Conservation (phyloP, 176 grass and related monocot genomes). For the Oryza longistaminata region DNA sequence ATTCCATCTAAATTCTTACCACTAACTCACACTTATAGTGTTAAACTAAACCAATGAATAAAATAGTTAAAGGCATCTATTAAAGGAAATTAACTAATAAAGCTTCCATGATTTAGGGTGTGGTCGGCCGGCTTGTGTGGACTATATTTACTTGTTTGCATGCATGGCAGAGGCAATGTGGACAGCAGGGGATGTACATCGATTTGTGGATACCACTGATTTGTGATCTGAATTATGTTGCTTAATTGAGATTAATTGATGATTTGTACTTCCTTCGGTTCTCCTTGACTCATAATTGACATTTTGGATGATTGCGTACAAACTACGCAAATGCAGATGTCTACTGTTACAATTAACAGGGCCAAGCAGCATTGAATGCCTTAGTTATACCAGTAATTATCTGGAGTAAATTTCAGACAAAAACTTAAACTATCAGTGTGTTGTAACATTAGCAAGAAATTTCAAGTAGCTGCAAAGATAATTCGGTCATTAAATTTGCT, state of each 20-base stretch:
- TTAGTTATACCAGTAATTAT: background rate
- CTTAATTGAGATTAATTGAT: background rate
- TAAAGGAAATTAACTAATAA: too few species aligned
- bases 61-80: background rate
- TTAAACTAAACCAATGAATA: background rate
- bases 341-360: background rate
- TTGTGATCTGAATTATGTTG: background rate
- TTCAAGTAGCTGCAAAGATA: too few species aligned
- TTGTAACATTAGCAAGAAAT: too few species aligned
- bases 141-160: background rate
- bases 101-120: constrained; percentile 15
- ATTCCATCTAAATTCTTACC: background rate
- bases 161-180: background rate
- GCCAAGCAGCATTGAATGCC: background rate
- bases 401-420: too few species aligned
- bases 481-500: too few species aligned
- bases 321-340: background rate
- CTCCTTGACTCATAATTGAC: too few species aligned
- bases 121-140: background rate
- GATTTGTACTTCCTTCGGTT: background rate
- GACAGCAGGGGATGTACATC: background rate
- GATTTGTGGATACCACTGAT: background rate
- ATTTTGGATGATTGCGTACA: too few species aligned
- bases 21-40: background rate
- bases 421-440: too few species aligned